These are phyloP conservation scores for Rhodocollybia butyracea DNA, from an alignment of 768 basidiomycete species.

Conservation along the genomic window DNA sequence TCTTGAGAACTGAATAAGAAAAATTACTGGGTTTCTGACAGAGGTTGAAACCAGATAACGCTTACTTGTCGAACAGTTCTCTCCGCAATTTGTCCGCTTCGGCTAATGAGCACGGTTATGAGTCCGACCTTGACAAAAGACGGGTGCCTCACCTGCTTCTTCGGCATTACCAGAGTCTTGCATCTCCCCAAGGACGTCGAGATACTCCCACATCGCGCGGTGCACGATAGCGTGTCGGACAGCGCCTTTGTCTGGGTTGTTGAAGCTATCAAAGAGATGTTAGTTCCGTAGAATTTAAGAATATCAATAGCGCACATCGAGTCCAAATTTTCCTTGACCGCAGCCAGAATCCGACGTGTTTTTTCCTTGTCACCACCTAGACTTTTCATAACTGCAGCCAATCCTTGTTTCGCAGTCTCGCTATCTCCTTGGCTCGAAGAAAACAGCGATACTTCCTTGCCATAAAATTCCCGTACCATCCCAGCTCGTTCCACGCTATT, in stretches of 20 bases:
- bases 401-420: conserved; percentile 60
- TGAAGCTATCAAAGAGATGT: conserved; percentile 52
- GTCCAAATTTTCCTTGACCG: conserved; percentile 71
- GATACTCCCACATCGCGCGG: conserved; percentile 82
- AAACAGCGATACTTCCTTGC: conserved; percentile 81
- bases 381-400: conserved; percentile 63
- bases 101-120: too few species aligned
- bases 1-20: conserved; percentile 46
- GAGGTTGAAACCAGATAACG: background rate
- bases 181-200: conserved; percentile 55
- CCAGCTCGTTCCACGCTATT: conserved; percentile 82
- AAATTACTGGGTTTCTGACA: background rate
- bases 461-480: conserved; percentile 85
- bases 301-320: conserved; percentile 55
- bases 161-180: conserved; percentile 23
- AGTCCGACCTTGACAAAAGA: too few species aligned
- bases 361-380: conserved; percentile 53
- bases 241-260: conserved; percentile 89
- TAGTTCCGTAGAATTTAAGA: background rate
- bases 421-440: conserved; percentile 52
- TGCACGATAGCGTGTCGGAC: conserved; percentile 87
- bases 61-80: conserved; percentile 80
- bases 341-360: conserved; percentile 59
- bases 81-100: conserved; percentile 72
- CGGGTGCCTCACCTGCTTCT: too few species aligned